These are phyloP conservation scores for Herpotrichia juniperi DNA, from an alignment of 2,329 filamentous ascomycete species.

Conservation along the genomic window DNA sequence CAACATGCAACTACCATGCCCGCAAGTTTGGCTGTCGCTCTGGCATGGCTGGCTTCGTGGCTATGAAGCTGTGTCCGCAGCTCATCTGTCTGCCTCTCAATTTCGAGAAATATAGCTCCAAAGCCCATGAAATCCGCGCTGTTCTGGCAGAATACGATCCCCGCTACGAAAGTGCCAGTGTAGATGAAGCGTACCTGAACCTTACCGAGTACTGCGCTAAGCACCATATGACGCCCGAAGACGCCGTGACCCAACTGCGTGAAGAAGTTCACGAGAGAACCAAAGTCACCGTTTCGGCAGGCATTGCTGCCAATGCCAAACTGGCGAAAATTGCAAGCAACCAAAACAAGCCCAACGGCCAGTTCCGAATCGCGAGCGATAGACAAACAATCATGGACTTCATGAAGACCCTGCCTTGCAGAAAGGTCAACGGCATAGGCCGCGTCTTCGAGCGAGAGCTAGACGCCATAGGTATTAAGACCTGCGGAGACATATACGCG, in stretches of 20 bases:
- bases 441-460: constrained; percentile 92
- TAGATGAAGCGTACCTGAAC: constrained; percentile 96
- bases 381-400: constrained; percentile 79
- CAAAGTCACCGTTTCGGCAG: constrained; percentile 88
- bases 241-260: constrained; percentile 78
- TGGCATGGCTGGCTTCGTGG: constrained; percentile 96
- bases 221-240: constrained; percentile 71
- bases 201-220: constrained; percentile 82
- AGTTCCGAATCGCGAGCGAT: constrained; percentile 77
- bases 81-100: constrained; percentile 83
- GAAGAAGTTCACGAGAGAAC: constrained; percentile 76
- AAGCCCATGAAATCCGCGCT: constrained; percentile 84
- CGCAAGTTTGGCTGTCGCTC: constrained; percentile 89
- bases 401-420: constrained; percentile 80
- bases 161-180: constrained; percentile 89
- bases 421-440: constrained; percentile 95
- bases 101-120: constrained; percentile 88
- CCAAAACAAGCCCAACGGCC: constrained; percentile 94
- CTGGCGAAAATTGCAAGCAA: constrained; percentile 96
- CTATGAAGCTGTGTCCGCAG: constrained; percentile 89
- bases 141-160: constrained; percentile 88
- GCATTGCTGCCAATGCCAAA: constrained; percentile 91
- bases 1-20: constrained; percentile 85
- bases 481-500: constrained; percentile 83
- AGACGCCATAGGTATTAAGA: constrained; percentile 83